Base-by-base conservation (phyloP, 176 grass and related monocot species). In the Paspalum notatum region DNA sequence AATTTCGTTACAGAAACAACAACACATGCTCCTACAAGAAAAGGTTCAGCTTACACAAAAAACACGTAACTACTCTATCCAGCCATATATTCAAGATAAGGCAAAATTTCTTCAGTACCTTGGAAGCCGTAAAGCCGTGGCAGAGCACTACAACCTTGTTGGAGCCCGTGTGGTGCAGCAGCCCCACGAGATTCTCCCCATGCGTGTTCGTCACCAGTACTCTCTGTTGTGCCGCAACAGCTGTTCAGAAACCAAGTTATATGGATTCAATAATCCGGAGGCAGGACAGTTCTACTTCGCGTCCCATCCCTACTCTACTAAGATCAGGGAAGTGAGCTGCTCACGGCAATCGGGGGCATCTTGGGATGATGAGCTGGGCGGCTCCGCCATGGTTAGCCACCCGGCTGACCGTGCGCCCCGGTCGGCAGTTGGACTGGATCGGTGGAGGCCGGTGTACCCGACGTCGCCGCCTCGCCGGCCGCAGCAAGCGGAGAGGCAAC, bases 121-220 rank as follows among this genome's bases (percentile, higher is more conserved):
- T 98, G 50, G 62, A 72, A 25, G 85, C 68, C 15, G 53, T 89
- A 74, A 98, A 98, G 6, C 95, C 95, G 81, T 98, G 92, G 74
- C 87, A 93, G 62, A 94, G 43, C 81, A 98, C 86, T 18, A 94
- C 92, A 78, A 97, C 83, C 78, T 85, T 89, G 66, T 82, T 91
- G 8, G 82, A 88, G 37, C 91, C 91, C 63, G 63, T 90, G 32
- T 91, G 74, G 62, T 97, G 89, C 50, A 97, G 80, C 53, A 93
- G 5, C 3, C 91, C 94, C 45, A 85, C 87, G 71, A 97, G 90
- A 40, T 83, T 98, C 79, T 98, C 92, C 57, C 91, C 92, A 46
- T 91, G 85, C 26, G 64, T 91, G 78, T 98, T 98, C 77, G 61
- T 68, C 67, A 94, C 74, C 74, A 85, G 45, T 55, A 94, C 26